Evolutionary conservation across 139 green algal genomes (phyloP).

Genomic region (Ulvella scutata): DNA sequence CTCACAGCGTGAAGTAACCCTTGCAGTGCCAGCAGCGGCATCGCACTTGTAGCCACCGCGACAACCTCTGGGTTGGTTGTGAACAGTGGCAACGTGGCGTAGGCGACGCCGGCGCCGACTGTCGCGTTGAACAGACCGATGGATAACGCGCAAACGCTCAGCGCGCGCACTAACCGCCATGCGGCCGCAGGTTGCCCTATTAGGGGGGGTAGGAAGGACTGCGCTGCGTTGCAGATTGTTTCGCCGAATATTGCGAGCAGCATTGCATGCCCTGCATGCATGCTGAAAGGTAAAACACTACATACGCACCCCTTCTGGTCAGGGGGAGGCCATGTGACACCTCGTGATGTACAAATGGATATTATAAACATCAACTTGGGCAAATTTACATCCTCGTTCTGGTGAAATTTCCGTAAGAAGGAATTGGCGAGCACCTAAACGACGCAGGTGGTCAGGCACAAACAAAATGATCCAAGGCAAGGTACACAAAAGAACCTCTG

Average conservation of each 20-base stretch:
- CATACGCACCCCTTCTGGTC: no score
- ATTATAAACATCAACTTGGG: no score
- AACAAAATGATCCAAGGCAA: no score
- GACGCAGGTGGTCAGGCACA: no score
- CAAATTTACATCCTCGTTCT: no score
- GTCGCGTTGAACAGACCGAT: background rate
- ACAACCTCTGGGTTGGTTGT: background rate
- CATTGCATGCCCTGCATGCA: background rate
- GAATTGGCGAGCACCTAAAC: no score
- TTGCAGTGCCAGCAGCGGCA: background rate
- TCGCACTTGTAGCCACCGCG: background rate
- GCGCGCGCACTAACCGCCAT: background rate
- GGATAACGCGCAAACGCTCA: background rate
- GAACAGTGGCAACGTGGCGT: background rate
- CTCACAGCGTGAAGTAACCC: background rate
- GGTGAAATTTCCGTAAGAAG: no score
- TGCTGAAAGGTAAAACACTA: no score
- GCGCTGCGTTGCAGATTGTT: background rate
- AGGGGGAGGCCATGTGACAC: no score
- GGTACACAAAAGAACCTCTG: no score
- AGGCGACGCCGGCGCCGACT: background rate
- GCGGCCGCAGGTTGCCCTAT: background rate
- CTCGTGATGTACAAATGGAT: no score
- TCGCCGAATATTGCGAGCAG: background rate
- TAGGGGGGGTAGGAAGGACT: background rate